Evolutionary conservation across 2,329 filamentous ascomycete species (phyloP), one percentile per base, ranked within the genome.

Genomic region (Stagonosporopsis cucurbitacearum): DNA sequence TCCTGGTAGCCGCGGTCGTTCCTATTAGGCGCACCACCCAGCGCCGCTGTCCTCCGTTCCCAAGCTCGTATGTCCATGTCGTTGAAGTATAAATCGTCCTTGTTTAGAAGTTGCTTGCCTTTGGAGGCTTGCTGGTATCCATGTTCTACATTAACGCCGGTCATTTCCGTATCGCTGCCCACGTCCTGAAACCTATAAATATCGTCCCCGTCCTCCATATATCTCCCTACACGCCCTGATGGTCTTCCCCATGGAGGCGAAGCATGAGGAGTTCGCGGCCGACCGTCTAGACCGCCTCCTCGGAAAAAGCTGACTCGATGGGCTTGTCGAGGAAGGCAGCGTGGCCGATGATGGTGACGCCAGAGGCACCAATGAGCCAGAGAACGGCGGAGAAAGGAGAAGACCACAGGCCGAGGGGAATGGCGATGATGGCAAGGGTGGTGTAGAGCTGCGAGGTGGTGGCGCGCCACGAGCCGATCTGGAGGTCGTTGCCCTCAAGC

Each of bases 231-330:
- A 79, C 68, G 90, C 90, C 91, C 90, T 85, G 91, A 90, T 95
- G 92, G 92, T 97, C 94, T 97, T 97, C 93, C 94, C 94, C 91
- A 93, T 86, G 83, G 88, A 91, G 93, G 92, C 92, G 89, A 88
- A 84, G 81, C 81, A 79, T 84, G 81, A 81, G 93, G 94, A 96
- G 93, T 89, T 95, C 90, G 95, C 95, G 94, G 94, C 92, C 94
- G 95, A 98, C 93, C 93, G 96, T 86, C 88, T 98, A 99, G 90
- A 99, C 95, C 93, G 95, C 94, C 94, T 99, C 95, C 93, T 96
- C 95, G 85, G 94, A 97, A 97, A 99, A 99, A 97, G 93, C 93
- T 93, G 96, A 94, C 88, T 98, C 95, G 83, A 98, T 96, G 57
- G 94, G 94, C 86, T 96, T 97, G 78, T 98, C 94, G 89, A 98